These are phyloP conservation scores for Cyclotella cryptica DNA, from an alignment of 108 stramenopile genomes.

Conservation along the genomic window DNA sequence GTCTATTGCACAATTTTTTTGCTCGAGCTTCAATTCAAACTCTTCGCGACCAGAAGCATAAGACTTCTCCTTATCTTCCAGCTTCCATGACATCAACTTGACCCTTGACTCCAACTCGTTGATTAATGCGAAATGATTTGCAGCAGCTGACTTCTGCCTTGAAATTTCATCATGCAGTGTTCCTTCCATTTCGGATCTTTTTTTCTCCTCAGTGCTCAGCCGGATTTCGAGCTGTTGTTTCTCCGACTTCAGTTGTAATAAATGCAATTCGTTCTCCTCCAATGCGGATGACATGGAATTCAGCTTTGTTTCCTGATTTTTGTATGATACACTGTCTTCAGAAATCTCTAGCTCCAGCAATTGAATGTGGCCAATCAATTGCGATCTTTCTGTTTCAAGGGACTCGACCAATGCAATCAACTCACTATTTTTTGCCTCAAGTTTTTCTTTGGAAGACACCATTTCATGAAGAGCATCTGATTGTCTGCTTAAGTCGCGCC, in stretches of 20 bases:
- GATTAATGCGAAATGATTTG: not conserved
- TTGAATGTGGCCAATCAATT: constrained; percentile 7
- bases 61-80: not conserved
- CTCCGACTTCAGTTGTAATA: not conserved
- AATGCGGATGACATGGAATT: too few species aligned
- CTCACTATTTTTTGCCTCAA: not conserved
- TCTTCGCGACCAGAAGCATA: not conserved
- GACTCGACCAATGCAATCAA: not conserved
- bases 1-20: not conserved
- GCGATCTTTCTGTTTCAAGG: not conserved
- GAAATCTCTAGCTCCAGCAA: constrained; percentile 14
- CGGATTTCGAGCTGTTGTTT: not conserved
- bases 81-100: constrained; percentile 20
- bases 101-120: constrained; percentile 21
- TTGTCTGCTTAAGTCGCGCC: too few species aligned
- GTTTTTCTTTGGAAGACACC: not conserved
- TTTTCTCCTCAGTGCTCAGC: not conserved
- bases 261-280: not conserved
- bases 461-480: too few species aligned
- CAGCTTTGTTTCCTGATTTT: constrained; percentile 1
- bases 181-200: not conserved
- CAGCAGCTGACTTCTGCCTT: not conserved
- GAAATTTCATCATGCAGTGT: not conserved
- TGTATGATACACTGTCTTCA: not conserved
- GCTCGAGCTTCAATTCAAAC: not conserved